Evolutionary conservation across 1,139 yeast genomes (phyloP).

Genomic region (Protomyces inundatus): DNA sequence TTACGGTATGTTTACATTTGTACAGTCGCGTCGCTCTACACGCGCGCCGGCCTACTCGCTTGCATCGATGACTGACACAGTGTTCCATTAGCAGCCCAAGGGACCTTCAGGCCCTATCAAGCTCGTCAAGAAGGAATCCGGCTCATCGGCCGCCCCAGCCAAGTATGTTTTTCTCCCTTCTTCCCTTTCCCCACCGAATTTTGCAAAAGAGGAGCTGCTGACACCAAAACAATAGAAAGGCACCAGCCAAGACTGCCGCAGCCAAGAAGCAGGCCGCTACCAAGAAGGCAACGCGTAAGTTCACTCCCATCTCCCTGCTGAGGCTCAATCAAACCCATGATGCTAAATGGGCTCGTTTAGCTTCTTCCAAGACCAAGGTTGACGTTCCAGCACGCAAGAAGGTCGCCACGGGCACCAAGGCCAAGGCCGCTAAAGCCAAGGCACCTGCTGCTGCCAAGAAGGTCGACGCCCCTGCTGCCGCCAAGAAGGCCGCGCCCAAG

Average conservation of each 20-base stretch:
- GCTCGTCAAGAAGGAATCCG: slow-evolving; percentile 47
- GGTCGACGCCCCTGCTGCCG: background rate
- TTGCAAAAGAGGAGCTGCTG: too few relatives aligned
- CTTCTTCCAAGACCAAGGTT: slow-evolving; percentile 20
- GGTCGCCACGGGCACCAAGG: slow-evolving; percentile 22
- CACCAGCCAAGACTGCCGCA: slow-evolving; percentile 34
- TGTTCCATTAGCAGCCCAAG: slow-evolving; percentile 8
- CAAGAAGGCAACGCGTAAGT: slow-evolving; percentile 32
- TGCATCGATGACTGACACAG: slow-evolving; percentile 51
- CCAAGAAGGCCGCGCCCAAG: background rate
- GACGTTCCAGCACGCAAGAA: slow-evolving; percentile 25
- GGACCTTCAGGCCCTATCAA: slow-evolving; percentile 63
- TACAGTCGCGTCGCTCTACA: background rate
- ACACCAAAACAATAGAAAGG: too few relatives aligned
- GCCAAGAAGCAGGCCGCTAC: slow-evolving; percentile 35
- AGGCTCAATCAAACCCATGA: background rate
- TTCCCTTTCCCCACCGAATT: too few relatives aligned
- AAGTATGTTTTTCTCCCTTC: background rate
- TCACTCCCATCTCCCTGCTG: background rate
- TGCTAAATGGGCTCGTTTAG: background rate
- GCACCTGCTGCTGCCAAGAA: background rate
- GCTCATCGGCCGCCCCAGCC: slow-evolving; percentile 35
- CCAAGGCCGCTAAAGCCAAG: slow-evolving; percentile 14
- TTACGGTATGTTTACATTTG: slow-evolving; percentile 57
- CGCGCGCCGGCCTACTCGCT: background rate